Base-by-base conservation (phyloP, 805 yeast genomes). In the Saturnispora dispora region DNA sequence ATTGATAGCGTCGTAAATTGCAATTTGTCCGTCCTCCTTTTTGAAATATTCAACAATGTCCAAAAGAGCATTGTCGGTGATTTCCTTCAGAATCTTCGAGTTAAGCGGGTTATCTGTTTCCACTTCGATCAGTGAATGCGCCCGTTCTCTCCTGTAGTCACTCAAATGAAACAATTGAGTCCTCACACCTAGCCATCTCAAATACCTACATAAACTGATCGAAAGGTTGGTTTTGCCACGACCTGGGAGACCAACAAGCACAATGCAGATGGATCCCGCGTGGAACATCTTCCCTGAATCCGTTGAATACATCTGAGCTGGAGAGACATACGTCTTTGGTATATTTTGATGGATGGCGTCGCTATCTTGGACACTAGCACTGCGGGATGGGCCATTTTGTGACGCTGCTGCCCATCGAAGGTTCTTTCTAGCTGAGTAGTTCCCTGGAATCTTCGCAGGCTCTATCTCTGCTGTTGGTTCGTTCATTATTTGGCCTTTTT, bases 111-210 rank as follows among this genome's bases (percentile, higher is more conserved):
- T 91, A 45, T 74, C 76, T n/a, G 88, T 82, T 20, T 82, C 77
- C 51, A 74, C 74, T 49, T 72, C 75, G n/a, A 51, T 41, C 25
- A 51, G 51, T 18, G 18, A 43, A 15, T 52, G 50, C 15, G 77
- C 63, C 30, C 61, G 65, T 20, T 72, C 72, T 55, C 96, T 77
- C 60, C 97, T 77, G 63, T 90, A 91, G 65, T 93, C 95, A 23
- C 96, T 93, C 54, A 90, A 77, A 67, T 91, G 98, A 70, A 88
- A 91, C 28, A 88, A 81, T 60, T 88, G 90, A 1, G 96, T 83
- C 61, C 86, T 83, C 20, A 93, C 98, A 5, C 99, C 99, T 44
- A 93, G 72, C 99, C 99, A 93, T 60, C 97, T 77, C 58, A 95
- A 73, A 66, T 90, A 93, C 53, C 99, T 77, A 4, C 96, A 88